A percentile compares a stretch with the other conserved stretches of the same genome.
These are phyloP conservation scores for Rubroboletus pulcherrimus DNA, from an alignment of 768 basidiomycete species.

Conservation along the genomic window DNA sequence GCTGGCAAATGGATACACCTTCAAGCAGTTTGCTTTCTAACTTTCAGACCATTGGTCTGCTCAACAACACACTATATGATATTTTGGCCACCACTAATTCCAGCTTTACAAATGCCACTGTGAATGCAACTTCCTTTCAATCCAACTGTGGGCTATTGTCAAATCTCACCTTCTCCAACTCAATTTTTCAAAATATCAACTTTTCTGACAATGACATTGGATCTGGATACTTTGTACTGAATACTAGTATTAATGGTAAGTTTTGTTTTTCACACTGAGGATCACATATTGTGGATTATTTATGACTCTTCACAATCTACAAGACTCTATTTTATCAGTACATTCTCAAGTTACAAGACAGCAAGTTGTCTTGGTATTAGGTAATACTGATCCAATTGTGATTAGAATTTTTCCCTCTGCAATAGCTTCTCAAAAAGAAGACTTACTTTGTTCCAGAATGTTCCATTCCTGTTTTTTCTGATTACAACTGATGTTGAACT, in stretches of 20 bases:
- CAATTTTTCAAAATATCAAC: not conserved
- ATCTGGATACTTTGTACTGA: not conserved
- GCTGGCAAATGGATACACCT: too few species aligned
- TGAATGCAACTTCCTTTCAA: slow-evolving; percentile 13
- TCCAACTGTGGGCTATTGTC: slow-evolving; percentile 9
- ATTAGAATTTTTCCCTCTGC: not conserved
- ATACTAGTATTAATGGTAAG: not conserved
- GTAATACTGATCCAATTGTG: not conserved
- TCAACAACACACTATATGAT: slow-evolving; percentile 15
- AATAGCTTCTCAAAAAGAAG: not conserved
- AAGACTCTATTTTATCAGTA: not conserved
- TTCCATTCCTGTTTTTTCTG: slow-evolving; percentile 6
- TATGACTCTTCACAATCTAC: not conserved
- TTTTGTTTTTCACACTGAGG: not conserved
- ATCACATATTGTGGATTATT: not conserved
- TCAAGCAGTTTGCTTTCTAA: not conserved
- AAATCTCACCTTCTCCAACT: not conserved
- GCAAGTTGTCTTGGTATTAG: not conserved
- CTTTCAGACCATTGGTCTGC: slow-evolving; percentile 4
- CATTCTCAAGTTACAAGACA: not conserved
- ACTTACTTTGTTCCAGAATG: not conserved
- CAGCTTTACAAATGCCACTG: not conserved
- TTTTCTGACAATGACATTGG: not conserved
- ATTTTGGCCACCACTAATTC: not conserved
- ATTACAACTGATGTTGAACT: slow-evolving; percentile 8